Evolutionary conservation across 768 basidiomycete species (phyloP).

Genomic region (Tulasnella calospora): DNA sequence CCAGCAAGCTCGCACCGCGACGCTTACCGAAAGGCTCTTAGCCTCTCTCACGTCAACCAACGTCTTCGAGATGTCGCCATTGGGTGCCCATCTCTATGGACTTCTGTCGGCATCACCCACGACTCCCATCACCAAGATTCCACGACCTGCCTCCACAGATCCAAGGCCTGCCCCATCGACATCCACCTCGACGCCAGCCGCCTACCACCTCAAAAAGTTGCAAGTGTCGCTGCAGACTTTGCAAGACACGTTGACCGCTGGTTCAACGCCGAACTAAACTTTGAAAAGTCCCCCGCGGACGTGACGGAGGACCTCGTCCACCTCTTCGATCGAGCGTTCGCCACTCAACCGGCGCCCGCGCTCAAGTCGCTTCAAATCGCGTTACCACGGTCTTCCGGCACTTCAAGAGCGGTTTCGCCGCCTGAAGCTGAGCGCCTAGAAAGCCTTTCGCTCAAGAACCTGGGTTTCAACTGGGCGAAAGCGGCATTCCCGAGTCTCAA

Average conservation of each 20-base stretch:
- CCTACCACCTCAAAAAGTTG: background rate
- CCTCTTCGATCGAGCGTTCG: background rate
- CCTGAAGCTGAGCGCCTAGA: background rate
- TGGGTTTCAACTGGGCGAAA: background rate
- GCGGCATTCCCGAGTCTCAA: background rate
- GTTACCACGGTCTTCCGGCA: background rate
- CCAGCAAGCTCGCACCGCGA: background rate
- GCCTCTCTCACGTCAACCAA: conserved; percentile 12
- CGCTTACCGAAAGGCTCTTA: background rate
- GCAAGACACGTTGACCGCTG: background rate
- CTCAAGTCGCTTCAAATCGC: background rate
- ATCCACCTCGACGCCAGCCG: conserved; percentile 1
- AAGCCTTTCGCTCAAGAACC: background rate
- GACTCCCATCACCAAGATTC: background rate
- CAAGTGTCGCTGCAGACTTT: background rate
- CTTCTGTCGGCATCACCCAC: conserved; percentile 1
- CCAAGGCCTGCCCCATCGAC: conserved; percentile 2
- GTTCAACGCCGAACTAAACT: background rate
- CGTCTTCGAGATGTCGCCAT: conserved; percentile 2
- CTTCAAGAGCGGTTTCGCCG: background rate
- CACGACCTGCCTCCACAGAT: background rate
- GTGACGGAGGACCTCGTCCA: background rate
- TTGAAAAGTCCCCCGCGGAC: background rate
- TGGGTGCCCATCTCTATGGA: conserved; percentile 6
- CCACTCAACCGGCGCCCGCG: background rate